These are phyloP conservation scores for Lotmaria passim DNA, from an alignment of 208 protist species.

Conservation along the genomic window DNA sequence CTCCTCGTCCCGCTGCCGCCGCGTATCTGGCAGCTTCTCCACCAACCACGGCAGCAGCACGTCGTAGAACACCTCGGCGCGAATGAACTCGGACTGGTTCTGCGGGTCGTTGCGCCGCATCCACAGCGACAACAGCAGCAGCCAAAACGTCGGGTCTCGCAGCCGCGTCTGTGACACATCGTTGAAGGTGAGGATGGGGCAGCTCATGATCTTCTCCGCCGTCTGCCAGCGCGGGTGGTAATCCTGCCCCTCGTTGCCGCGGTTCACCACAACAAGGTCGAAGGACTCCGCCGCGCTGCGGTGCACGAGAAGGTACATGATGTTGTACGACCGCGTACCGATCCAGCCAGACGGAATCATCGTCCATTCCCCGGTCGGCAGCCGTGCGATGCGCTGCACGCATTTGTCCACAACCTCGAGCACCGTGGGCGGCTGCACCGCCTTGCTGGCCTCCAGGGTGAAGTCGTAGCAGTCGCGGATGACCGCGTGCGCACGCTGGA, in stretches of 20 bases:
- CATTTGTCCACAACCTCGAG: slow-evolving; percentile 34
- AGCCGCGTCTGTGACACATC: slow-evolving; percentile 41
- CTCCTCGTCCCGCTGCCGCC: not conserved
- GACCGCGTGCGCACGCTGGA: slow-evolving; percentile 48
- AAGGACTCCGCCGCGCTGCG: slow-evolving; percentile 30
- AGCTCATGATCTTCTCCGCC: slow-evolving; percentile 56
- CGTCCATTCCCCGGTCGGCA: slow-evolving; percentile 57
- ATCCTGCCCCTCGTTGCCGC: slow-evolving; percentile 46
- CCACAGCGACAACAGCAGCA: slow-evolving; percentile 75
- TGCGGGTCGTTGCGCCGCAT: slow-evolving; percentile 65
- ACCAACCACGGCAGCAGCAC: slow-evolving; percentile 82
- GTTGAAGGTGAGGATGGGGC: slow-evolving; percentile 58
- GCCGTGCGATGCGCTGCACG: slow-evolving; percentile 32
- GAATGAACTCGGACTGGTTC: slow-evolving; percentile 73
- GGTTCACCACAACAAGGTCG: slow-evolving; percentile 67
- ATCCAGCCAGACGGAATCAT: slow-evolving; percentile 65
- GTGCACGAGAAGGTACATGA: slow-evolving; percentile 61
- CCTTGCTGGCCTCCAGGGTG: slow-evolving; percentile 30
- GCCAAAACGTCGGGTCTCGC: slow-evolving; percentile 67
- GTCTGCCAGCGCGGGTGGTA: slow-evolving; percentile 75
- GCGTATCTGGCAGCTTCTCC: slow-evolving; percentile 37
- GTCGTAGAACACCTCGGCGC: slow-evolving; percentile 86
- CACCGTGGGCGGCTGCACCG: slow-evolving; percentile 38
- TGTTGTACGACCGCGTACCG: slow-evolving; percentile 36
- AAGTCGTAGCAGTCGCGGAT: slow-evolving; percentile 52